These are phyloP conservation scores for Teratosphaeria gauchensis DNA, from an alignment of 2,329 filamentous ascomycete genomes.

Conservation along the genomic window DNA sequence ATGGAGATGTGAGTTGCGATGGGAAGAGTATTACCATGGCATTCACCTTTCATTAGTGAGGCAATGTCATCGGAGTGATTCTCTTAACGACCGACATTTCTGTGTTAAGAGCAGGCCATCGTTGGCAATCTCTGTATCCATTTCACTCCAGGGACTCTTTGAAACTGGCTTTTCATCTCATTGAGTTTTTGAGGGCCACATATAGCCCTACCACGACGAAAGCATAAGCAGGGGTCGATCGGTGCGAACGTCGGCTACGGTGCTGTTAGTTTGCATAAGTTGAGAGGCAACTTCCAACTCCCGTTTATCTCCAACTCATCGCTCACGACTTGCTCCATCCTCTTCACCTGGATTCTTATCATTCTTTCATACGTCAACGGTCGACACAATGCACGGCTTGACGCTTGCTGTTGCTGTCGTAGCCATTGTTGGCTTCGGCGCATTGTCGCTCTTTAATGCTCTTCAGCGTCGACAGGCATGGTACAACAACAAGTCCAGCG, in stretches of 20 bases:
- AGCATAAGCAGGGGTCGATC: background rate
- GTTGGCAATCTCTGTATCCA: too few species aligned
- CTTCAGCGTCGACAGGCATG: constrained; percentile 20
- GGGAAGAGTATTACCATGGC: too few species aligned
- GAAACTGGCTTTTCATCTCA: background rate
- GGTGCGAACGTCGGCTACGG: background rate
- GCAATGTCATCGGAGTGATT: too few species aligned
- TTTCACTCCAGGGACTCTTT: too few species aligned
- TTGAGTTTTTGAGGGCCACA: background rate
- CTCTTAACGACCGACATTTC: too few species aligned
- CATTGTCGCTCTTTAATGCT: constrained; percentile 26
- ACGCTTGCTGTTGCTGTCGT: constrained; percentile 28
- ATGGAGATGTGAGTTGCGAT: too few species aligned
- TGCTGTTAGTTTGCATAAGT: background rate
- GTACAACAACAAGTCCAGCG: constrained; percentile 24
- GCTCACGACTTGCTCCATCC: background rate
- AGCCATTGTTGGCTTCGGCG: constrained; percentile 29
- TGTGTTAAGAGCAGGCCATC: too few species aligned
- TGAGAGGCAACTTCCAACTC: background rate
- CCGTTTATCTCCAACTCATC: too few species aligned
- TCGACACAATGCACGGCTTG: constrained; percentile 30
- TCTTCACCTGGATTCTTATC: background rate
- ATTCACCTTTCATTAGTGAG: too few species aligned
- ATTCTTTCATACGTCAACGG: background rate
- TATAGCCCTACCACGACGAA: background rate